phyloP scores from a whole-genome alignment of 352 stramenopile species.

The Phytophthora foliorum region DNA sequence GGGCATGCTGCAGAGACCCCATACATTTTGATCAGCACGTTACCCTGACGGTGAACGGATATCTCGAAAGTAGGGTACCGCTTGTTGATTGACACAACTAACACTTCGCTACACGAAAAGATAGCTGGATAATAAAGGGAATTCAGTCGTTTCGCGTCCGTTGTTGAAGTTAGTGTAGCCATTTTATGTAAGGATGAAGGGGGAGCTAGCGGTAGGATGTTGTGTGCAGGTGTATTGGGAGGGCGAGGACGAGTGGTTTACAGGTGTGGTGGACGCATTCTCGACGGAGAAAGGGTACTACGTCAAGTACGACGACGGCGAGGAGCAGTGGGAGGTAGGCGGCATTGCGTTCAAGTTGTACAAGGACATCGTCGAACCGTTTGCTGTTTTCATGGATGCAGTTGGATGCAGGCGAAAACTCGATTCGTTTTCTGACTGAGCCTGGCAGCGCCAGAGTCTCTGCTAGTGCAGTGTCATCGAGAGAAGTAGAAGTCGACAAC shows the following conservation, averaged over 20 bases:
- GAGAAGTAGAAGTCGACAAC: conserved; percentile 28
- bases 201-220: conserved; percentile 43
- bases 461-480: conserved; percentile 23
- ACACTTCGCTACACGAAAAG: too few species aligned
- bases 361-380: conserved; percentile 1
- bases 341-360: not conserved
- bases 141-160: not conserved
- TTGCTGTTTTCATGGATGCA: conserved; percentile 5
- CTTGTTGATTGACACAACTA: too few species aligned
- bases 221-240: conserved; percentile 80
- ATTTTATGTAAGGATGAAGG: conserved; percentile 9
- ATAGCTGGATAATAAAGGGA: not conserved
- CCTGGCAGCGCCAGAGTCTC: conserved; percentile 7
- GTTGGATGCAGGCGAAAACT: conserved; percentile 29
- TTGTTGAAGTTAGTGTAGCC: conserved; percentile 32
- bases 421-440: conserved; percentile 30
- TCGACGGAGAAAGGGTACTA: conserved; percentile 54
- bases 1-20: too few species aligned
- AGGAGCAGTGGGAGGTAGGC: conserved; percentile 78
- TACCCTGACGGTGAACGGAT: too few species aligned
- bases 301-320: conserved; percentile 79
- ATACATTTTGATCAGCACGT: too few species aligned
- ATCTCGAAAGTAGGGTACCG: too few species aligned
- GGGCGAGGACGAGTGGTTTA: conserved; percentile 72
- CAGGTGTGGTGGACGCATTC: conserved; percentile 56